These are phyloP conservation scores for Betula pendula DNA, from an alignment of 306 rosid genomes.

Conservation along the genomic window DNA sequence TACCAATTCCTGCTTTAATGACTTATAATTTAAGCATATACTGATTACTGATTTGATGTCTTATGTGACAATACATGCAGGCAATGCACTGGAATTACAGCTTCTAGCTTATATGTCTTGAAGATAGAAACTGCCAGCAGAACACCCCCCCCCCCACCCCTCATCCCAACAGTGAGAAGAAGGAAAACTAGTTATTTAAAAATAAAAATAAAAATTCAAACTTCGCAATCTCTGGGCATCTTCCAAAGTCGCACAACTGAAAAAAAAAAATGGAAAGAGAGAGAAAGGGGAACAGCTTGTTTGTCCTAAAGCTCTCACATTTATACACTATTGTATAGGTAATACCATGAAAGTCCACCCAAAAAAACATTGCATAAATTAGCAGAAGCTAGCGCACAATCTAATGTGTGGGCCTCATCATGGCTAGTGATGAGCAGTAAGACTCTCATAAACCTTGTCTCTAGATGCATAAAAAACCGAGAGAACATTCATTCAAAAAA, in stretches of 20 bases:
- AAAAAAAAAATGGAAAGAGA: not conserved
- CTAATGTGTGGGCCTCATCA: too few species aligned
- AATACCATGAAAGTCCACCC: not conserved
- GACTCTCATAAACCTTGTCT: too few species aligned
- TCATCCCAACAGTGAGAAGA: not conserved
- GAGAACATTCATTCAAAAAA: too few species aligned
- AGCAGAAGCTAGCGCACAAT: too few species aligned
- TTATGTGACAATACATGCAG: not conserved
- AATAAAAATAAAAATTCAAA: not conserved
- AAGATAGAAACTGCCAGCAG: not conserved
- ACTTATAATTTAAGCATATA: too few species aligned
- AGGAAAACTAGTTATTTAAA: not conserved
- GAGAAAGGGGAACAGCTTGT: not conserved
- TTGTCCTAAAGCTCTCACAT: not conserved
- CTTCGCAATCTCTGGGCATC: not conserved
- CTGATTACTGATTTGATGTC: not conserved
- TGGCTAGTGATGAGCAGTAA: too few species aligned
- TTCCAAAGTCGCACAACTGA: not conserved
- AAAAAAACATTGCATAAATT: not conserved
- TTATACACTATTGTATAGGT: not conserved
- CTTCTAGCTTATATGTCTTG: not conserved
- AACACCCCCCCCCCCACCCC: not conserved
- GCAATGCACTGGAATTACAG: not conserved
- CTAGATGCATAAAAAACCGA: too few species aligned
- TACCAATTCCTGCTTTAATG: not conserved